phyloP scores from a whole-genome alignment of 192 early-diverging fungal genomes.

The Allomyces macrogynus region DNA sequence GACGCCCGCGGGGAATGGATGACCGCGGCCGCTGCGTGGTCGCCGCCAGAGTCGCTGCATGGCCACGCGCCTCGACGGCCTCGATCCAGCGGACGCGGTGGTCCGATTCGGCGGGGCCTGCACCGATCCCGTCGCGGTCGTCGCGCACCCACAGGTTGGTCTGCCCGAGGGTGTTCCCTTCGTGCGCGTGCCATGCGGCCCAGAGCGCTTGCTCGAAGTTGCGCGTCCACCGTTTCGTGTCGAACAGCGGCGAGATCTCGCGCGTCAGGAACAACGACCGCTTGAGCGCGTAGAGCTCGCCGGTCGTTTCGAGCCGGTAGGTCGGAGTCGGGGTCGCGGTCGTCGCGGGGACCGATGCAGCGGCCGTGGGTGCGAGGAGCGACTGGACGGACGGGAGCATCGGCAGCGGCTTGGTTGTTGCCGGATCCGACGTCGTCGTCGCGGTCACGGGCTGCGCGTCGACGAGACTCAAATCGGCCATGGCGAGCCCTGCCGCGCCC shows the following conservation, averaged over 20 bases:
- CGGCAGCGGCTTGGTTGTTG: background rate
- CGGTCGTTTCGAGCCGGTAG: conserved; percentile 4
- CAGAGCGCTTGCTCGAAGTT: conserved; percentile 51
- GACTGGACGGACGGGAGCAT: background rate
- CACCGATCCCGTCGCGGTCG: background rate
- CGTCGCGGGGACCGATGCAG: background rate
- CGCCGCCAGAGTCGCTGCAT: no score
- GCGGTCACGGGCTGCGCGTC: background rate
- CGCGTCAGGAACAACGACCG: conserved; percentile 49
- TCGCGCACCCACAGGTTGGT: background rate
- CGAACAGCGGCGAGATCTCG: conserved; percentile 64
- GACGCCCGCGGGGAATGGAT: no score
- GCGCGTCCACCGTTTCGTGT: conserved; percentile 66
- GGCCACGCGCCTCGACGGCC: no score
- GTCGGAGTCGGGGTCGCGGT: conserved; percentile 1
- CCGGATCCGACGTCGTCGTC: no score
- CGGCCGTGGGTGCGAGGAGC: background rate
- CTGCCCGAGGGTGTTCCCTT: background rate
- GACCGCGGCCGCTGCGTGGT: no score
- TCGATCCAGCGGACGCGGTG: no score
- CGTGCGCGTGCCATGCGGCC: conserved; percentile 36
- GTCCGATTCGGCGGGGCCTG: no score
- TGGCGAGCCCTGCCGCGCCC: background rate
- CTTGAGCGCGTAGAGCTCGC: conserved; percentile 7
- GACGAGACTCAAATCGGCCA: background rate